Conservation (phyloP, 78 protist species). For the Mastigamoeba balamuthi region DNA sequence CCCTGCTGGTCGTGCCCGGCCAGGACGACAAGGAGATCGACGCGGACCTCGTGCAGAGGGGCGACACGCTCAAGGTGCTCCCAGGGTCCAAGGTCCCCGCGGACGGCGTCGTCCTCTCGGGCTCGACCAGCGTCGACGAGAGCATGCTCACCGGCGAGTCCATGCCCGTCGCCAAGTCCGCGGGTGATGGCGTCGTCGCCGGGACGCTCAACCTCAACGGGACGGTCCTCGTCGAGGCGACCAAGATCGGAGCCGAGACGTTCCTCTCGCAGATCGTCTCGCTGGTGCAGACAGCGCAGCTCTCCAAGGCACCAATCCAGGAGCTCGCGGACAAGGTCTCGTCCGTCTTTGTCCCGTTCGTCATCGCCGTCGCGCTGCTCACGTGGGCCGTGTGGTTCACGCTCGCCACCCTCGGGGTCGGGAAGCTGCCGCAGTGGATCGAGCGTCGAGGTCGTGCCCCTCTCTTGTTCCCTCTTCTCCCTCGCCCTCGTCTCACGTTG, state of each 20-base stretch:
- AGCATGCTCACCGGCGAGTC: conserved; percentile 90
- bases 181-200: conserved; percentile 73
- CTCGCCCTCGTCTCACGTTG: too few relatives aligned
- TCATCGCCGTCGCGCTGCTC: conserved; percentile 58
- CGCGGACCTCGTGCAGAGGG: conserved; percentile 39
- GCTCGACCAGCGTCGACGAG: conserved; percentile 68
- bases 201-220: conserved; percentile 78
- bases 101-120: conserved; percentile 57
- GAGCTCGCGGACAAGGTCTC: conserved; percentile 63
- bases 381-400: conserved; percentile 64
- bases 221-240: conserved; percentile 31
- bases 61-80: conserved; percentile 69
- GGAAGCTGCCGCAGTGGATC: too few relatives aligned
- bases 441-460: background rate
- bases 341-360: conserved; percentile 73
- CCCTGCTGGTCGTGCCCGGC: conserved; percentile 4
- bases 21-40: conserved; percentile 33
- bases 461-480: background rate
- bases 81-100: conserved; percentile 61
- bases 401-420: background rate
- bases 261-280: conserved; percentile 61
- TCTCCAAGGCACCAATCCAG: conserved; percentile 59
- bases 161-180: conserved; percentile 53
- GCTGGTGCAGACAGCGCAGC: conserved; percentile 87
- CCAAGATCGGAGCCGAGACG: conserved; percentile 68